A percentile compares a stretch with the other conserved stretches of the same genome.
These are phyloP conservation scores for Bombardia bombarda DNA, from an alignment of 495 filamentous ascomycete species.

Conservation along the genomic window DNA sequence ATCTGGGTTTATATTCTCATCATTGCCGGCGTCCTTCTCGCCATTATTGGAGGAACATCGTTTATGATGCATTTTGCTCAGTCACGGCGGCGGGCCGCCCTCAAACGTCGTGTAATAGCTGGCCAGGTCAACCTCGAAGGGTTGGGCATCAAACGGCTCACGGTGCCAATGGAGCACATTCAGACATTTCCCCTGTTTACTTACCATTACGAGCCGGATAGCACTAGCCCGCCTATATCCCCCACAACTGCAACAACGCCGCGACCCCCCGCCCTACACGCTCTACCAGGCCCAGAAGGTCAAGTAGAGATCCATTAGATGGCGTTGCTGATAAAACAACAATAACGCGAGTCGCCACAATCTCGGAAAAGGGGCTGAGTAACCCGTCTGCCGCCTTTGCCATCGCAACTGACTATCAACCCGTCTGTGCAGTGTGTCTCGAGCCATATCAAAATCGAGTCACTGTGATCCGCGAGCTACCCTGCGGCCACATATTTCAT, in stretches of 20 bases:
- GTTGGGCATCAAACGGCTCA: slow-evolving; percentile 67
- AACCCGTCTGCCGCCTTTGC: slow-evolving; percentile 5
- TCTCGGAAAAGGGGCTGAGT: slow-evolving; percentile 9
- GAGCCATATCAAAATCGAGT: slow-evolving; percentile 62
- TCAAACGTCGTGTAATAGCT: slow-evolving; percentile 59
- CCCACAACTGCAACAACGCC: slow-evolving; percentile 6
- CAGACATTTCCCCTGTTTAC: slow-evolving; percentile 66
- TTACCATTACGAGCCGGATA: slow-evolving; percentile 46
- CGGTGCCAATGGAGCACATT: slow-evolving; percentile 59
- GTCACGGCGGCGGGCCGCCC: slow-evolving; percentile 50
- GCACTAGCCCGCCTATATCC: slow-evolving; percentile 9
- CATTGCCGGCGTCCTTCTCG: slow-evolving; percentile 64
- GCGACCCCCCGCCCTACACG: not conserved
- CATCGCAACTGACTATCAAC: slow-evolving; percentile 50
- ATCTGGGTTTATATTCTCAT: slow-evolving; percentile 82
- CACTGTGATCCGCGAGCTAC: slow-evolving; percentile 72
- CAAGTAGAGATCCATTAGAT: slow-evolving; percentile 3
- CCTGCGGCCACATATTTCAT: slow-evolving; percentile 88
- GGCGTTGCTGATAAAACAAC: not conserved
- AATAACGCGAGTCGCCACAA: slow-evolving; percentile 7
- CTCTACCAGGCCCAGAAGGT: not conserved
- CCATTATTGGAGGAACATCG: slow-evolving; percentile 56
- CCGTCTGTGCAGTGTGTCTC: slow-evolving; percentile 77
- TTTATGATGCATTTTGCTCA: slow-evolving; percentile 68
- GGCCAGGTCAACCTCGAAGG: slow-evolving; percentile 77